These are phyloP conservation scores for Pseudogymnoascus sp. DNA, from an alignment of 2,329 filamentous ascomycete species.

Conservation along the genomic window DNA sequence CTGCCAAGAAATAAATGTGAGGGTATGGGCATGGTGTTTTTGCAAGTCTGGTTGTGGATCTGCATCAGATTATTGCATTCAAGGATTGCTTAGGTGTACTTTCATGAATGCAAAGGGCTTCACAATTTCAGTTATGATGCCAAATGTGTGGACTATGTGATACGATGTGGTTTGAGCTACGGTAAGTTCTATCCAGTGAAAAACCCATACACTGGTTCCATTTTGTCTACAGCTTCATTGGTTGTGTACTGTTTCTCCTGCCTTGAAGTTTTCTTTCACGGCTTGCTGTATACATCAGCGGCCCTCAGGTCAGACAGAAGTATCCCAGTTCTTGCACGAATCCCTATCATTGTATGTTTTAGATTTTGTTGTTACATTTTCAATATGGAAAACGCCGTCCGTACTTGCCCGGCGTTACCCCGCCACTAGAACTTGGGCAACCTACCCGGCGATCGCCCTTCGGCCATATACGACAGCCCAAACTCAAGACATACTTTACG, in stretches of 20 bases:
- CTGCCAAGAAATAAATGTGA: constrained; percentile 69
- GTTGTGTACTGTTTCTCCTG: not conserved
- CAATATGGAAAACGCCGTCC: not conserved
- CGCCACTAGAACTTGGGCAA: not conserved
- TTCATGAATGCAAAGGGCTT: constrained; percentile 30
- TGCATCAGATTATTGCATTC: constrained; percentile 26
- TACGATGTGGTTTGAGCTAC: not conserved
- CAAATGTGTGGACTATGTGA: not conserved
- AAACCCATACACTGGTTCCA: not conserved
- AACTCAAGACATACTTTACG: not conserved
- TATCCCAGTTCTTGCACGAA: not conserved
- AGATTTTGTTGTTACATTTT: not conserved
- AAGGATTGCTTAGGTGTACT: constrained; percentile 31
- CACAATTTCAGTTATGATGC: constrained; percentile 10
- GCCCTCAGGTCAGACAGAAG: not conserved
- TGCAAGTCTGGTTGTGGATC: constrained; percentile 23
- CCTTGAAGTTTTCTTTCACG: not conserved
- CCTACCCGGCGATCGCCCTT: not conserved
- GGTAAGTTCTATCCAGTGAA: not conserved
- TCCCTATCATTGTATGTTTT: not conserved
- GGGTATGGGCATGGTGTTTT: constrained; percentile 26
- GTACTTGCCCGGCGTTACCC: not conserved
- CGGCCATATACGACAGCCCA: not conserved
- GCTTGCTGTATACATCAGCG: not conserved
- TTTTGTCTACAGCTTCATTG: not conserved